Evolutionary conservation across 192 early-diverging fungal species (phyloP), one percentile per base, ranked within the genome.

Genomic region (Backusella tarrabulga): DNA sequence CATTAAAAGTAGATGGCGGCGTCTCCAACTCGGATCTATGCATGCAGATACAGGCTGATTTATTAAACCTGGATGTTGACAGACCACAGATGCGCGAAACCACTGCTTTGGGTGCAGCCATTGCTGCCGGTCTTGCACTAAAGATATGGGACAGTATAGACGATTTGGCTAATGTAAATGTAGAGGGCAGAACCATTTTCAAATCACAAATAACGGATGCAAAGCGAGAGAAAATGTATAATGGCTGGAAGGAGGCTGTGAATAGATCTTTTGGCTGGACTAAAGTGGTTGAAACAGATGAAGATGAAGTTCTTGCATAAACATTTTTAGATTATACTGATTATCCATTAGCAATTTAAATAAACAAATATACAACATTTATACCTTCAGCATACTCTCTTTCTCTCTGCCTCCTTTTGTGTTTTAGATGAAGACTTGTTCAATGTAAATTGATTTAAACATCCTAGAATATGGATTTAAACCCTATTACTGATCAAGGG

Each of bases 1-100:
- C 87, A n/a, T 85, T 98, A 19, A 92, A 93, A 41, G 97, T 96
- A n/a, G 97, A 98, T 77, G 97, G 97, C n/a, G 97, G 97, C 12
- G 83, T 98, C 81, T 95, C 94, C 36, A 94, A 94, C 82, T 96
- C 96, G 32, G 93, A 96, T 74, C 68, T 94, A 42, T 88, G 90
- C 71, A 98, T 98, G 97, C 95, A 98, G 83, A 85, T 98, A 69
- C 95, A 97, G 85, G 90, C 97, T 15, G 90, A 98, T 77, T 87
- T 96, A 66, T 77, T 95, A 21, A 89, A 90, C 15, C 92, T 97
- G 67, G 86, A 92, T 40, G 95, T 97, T 9, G 81, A 87, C 44
- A 85, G 97, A 46, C 97, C 97, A 2, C 84, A 83, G 44, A 98
- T 97, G 95, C 86, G 90, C 42, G 97, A 98, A 79, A 96, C 93